These are phyloP conservation scores for Globisporangium heterothallicum DNA, from an alignment of 352 stramenopile species.

Conservation along the genomic window DNA sequence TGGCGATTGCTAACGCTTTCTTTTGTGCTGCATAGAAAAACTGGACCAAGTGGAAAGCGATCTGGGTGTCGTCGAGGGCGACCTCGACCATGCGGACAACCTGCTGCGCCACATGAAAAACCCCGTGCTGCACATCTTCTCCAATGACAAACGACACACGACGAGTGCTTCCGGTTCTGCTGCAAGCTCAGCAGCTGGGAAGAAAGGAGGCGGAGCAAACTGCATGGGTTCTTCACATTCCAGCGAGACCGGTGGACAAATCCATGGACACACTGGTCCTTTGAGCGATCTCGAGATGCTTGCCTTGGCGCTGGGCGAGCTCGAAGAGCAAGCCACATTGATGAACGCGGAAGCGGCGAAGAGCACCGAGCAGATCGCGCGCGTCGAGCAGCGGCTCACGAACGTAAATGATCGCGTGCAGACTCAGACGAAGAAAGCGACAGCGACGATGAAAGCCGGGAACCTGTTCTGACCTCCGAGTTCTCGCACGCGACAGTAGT, in stretches of 20 bases:
- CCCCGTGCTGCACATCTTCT: conserved; percentile 67
- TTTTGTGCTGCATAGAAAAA: conserved; percentile 39
- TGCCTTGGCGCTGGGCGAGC: conserved; percentile 50
- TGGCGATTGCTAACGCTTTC: too few relatives aligned
- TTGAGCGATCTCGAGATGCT: conserved; percentile 59
- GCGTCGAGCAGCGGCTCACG: conserved; percentile 60
- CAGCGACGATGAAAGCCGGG: conserved; percentile 28
- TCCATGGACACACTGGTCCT: conserved; percentile 11
- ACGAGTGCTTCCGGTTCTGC: not conserved
- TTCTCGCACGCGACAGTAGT: too few relatives aligned
- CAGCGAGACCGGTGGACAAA: conserved; percentile 8
- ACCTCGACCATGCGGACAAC: conserved; percentile 75
- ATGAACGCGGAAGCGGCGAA: conserved; percentile 60
- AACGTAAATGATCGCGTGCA: conserved; percentile 63
- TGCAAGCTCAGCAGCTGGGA: not conserved
- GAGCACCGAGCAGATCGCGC: conserved; percentile 70
- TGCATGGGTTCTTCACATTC: not conserved
- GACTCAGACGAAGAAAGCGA: conserved; percentile 64
- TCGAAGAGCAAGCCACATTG: conserved; percentile 62
- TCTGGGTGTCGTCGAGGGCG: conserved; percentile 43
- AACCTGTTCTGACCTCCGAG: conserved; percentile 49
- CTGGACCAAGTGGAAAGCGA: conserved; percentile 65
- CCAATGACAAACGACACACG: conserved; percentile 29
- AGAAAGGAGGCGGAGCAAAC: too few relatives aligned
- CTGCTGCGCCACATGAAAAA: conserved; percentile 63